Conservation (phyloP, 768 basidiomycete species). For the Wakefieldia striispora region DNA sequence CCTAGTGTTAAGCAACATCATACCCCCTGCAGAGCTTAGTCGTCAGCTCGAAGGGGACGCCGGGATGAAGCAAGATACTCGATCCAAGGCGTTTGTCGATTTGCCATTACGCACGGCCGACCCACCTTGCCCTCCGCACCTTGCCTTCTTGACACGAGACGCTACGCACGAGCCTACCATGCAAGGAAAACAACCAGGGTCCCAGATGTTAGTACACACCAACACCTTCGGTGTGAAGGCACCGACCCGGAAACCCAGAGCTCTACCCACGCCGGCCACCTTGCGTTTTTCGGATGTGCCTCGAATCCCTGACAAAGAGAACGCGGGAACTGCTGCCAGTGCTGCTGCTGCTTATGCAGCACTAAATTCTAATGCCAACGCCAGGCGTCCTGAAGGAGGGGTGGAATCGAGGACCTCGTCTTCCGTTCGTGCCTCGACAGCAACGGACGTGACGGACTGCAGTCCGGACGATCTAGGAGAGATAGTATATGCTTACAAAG, state of each 20-base stretch:
- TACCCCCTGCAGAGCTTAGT: conserved; percentile 7
- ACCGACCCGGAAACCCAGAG: conserved; percentile 5
- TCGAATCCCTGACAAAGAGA: background rate
- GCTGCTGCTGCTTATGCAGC: background rate
- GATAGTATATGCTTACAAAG: background rate
- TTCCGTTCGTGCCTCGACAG: background rate
- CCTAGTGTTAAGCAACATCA: background rate
- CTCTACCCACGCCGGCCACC: conserved; percentile 8
- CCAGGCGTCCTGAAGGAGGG: background rate
- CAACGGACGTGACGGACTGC: background rate
- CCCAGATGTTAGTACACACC: background rate
- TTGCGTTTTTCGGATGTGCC: background rate
- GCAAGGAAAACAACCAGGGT: background rate
- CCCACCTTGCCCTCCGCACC: conserved; percentile 2
- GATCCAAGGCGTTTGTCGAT: background rate
- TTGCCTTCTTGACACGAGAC: background rate
- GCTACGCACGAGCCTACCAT: background rate
- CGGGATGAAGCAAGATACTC: background rate
- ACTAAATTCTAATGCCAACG: background rate
- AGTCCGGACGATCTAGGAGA: conserved; percentile 6
- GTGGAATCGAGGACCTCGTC: background rate
- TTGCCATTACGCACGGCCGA: background rate
- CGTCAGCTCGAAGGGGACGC: conserved; percentile 10
- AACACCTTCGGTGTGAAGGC: background rate
- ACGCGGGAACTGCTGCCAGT: conserved; percentile 5